A percentile compares a stretch with the other conserved stretches of the same genome.
Conservation (phyloP, 83 land plant genomes). For the Diphasiastrum complanatum region DNA sequence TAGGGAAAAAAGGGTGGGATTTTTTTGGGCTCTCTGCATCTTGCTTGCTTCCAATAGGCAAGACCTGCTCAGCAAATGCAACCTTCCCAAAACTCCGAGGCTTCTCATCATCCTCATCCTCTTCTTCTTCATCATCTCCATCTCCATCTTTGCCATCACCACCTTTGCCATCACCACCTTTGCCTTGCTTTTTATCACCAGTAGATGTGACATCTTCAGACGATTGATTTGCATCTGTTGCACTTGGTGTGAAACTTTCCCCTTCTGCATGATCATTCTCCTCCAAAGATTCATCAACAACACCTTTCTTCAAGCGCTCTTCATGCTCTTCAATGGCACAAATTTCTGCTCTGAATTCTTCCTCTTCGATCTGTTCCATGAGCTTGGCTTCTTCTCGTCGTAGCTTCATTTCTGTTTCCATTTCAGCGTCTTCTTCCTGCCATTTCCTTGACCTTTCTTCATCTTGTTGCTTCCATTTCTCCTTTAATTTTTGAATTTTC, state of each 20-base stretch:
- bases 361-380: slow-evolving; percentile 35
- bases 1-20: slow-evolving; percentile 30
- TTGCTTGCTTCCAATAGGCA: slow-evolving; percentile 21
- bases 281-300: slow-evolving; percentile 13
- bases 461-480: slow-evolving; percentile 38
- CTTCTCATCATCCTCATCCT: slow-evolving; percentile 52
- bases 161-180: slow-evolving; percentile 16
- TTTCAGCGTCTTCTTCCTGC: slow-evolving; percentile 33
- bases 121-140: slow-evolving; percentile 35
- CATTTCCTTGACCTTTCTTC: slow-evolving; percentile 42
- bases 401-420: slow-evolving; percentile 42
- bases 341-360: slow-evolving; percentile 21
- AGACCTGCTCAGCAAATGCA: slow-evolving; percentile 32
- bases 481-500: slow-evolving; percentile 2
- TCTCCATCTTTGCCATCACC: slow-evolving; percentile 24
- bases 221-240: no score
- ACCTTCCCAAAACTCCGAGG: slow-evolving; percentile 79
- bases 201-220: no score
- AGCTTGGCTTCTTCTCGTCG: slow-evolving; percentile 37
- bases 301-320: slow-evolving; percentile 20
- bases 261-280: background rate
- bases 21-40: slow-evolving; percentile 17
- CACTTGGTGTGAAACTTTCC: no score
- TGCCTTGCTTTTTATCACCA: slow-evolving; percentile 17
- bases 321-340: slow-evolving; percentile 11